Conservation (phyloP, 2,329 filamentous ascomycete genomes). For the Eurotiales sp. region DNA sequence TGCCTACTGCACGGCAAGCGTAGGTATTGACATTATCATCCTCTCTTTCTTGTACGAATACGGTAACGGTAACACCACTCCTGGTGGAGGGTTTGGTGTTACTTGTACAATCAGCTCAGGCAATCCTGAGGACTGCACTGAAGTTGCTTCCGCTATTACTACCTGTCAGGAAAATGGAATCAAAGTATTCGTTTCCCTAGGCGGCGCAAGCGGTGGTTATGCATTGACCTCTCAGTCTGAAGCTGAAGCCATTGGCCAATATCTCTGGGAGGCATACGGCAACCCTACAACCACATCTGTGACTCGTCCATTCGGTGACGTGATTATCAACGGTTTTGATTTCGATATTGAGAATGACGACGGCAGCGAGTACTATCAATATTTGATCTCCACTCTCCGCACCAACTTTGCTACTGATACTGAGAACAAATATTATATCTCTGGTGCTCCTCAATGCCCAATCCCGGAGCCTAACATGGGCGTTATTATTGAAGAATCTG, state of each 20-base stretch:
- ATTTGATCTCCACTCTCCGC: slow-evolving; percentile 47
- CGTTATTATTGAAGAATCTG: slow-evolving; percentile 40
- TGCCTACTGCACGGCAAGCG: slow-evolving; percentile 34
- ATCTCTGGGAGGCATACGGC: slow-evolving; percentile 46
- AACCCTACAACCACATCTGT: slow-evolving; percentile 28
- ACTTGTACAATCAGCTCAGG: not conserved
- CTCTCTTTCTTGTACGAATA: slow-evolving; percentile 44
- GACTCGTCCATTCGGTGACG: slow-evolving; percentile 49
- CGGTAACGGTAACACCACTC: slow-evolving; percentile 20
- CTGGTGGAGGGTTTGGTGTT: slow-evolving; percentile 7
- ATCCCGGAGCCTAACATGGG: slow-evolving; percentile 47
- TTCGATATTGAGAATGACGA: slow-evolving; percentile 47
- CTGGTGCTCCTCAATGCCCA: slow-evolving; percentile 51
- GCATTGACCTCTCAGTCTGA: slow-evolving; percentile 32
- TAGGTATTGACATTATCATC: slow-evolving; percentile 44
- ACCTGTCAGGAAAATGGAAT: slow-evolving; percentile 43
- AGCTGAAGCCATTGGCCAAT: slow-evolving; percentile 37
- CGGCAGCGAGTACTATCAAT: slow-evolving; percentile 27
- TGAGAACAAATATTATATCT: slow-evolving; percentile 46
- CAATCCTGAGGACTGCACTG: slow-evolving; percentile 30
- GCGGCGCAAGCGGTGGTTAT: slow-evolving; percentile 40
- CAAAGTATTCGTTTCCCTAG: slow-evolving; percentile 46
- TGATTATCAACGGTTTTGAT: slow-evolving; percentile 52
- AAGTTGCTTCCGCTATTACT: slow-evolving; percentile 38
- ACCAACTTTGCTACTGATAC: slow-evolving; percentile 34